Percentiles rank a stretch among this genome's conserved stretches.
Evolutionary conservation across 176 grass and related monocot genomes (phyloP).

Genomic region (Paspalum notatum): DNA sequence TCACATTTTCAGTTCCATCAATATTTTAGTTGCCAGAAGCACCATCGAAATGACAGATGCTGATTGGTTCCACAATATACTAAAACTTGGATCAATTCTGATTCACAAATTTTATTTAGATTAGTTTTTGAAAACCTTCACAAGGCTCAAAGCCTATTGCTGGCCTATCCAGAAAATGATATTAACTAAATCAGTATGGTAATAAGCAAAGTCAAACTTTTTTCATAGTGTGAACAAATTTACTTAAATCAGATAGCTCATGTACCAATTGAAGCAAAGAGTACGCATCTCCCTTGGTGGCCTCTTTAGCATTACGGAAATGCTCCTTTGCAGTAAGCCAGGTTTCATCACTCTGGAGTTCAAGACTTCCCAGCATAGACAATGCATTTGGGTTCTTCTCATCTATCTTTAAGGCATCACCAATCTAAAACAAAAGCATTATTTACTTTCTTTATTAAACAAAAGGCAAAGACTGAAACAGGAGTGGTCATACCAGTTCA

Average conservation of each 20-base stretch:
- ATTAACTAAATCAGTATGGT: not conserved
- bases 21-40: not conserved
- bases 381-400: conserved; percentile 83
- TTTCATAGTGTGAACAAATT: conserved; percentile 27
- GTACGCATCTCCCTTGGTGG: conserved; percentile 81
- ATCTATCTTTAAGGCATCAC: conserved; percentile 93
- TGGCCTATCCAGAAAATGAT: not conserved
- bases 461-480: not conserved
- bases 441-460: conserved; percentile 39
- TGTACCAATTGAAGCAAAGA: conserved; percentile 83
- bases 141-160: not conserved
- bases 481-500: conserved; percentile 61
- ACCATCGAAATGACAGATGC: not conserved
- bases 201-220: not conserved
- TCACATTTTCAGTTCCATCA: not conserved
- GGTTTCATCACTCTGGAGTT: conserved; percentile 81
- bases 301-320: conserved; percentile 90
- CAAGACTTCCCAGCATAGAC: conserved; percentile 87
- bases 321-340: conserved; percentile 93
- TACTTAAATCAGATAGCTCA: conserved; percentile 25
- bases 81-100: too few species aligned
- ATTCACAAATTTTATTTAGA: too few species aligned
- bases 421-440: conserved; percentile 61
- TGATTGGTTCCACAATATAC: not conserved
- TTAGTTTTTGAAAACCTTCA: conserved; percentile 8